Base-by-base conservation (phyloP, 352 stramenopile genomes). In the Globisporangium cystogenes region DNA sequence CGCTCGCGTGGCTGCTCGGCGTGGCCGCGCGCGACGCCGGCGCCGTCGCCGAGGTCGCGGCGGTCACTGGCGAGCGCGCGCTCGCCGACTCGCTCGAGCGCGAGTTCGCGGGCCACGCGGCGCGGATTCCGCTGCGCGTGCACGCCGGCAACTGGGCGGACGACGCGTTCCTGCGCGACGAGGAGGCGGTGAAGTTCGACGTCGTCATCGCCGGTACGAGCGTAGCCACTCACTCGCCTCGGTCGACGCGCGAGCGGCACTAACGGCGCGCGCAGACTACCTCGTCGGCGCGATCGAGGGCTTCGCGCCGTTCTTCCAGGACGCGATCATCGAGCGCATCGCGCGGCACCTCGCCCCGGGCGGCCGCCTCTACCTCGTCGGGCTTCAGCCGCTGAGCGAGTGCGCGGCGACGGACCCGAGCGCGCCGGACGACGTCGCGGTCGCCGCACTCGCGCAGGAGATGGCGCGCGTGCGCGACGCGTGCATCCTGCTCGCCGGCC, bases 241-340 rank as follows among this genome's bases (percentile, higher is more conserved):
- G 21, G 39, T 23, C 16, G 20, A 5, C 7, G 16, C 7, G 8
- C 5, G n/a, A n/a, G n/a, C n/a, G 0, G 5, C 7, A 44, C 21
- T 36, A 36, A 1, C 15, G 48, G 14, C 39, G 3, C 15, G 8
- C 47, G 12, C 26, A 79, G 91, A 98, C 64, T 98, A 98, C 64
- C 68, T 98, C 4, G 74, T 98, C 24, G 91, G 91, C 45, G 88
- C 91, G 12, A 92, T 98, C 51, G 91, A 97, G 59, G 91, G 89
- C 20, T 97, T 97, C 65, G 81, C 75, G 33, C 89, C 91, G 0
- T 98, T 95, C 63, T 91, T 82, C 57, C 52, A 70, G 68, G 74
- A 86, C 52, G 63, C 76, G 41, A 70, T 86, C 42, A 76, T 68
- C 51, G 56, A 60, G 21, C 75, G 90, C 51, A 70, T 98, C n/a